Conservation (phyloP, 163 green algal genomes). For the Chlorella variabilis region DNA sequence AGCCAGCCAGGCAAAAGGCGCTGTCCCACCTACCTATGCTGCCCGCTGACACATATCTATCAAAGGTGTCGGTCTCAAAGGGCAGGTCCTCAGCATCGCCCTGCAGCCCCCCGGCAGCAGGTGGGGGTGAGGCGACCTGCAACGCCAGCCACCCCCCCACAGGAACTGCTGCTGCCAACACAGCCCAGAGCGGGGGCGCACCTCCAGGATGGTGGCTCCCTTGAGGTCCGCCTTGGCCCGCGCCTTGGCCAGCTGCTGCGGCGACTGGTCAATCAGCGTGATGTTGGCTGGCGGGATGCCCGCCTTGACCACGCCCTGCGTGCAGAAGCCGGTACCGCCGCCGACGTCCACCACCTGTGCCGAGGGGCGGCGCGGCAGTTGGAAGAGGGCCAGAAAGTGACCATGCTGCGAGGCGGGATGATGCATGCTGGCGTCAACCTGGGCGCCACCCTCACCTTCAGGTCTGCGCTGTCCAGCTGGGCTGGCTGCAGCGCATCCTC, state of each 20-base stretch:
- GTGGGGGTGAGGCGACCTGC: too few species aligned
- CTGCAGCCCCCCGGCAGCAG: too few species aligned
- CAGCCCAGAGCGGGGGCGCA: slow-evolving; percentile 10
- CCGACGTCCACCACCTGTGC: slow-evolving; percentile 91
- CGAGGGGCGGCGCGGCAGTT: not conserved
- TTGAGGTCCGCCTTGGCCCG: slow-evolving; percentile 84
- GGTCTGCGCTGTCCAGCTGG: slow-evolving; percentile 72
- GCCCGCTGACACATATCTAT: slow-evolving; percentile 94
- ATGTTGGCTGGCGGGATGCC: slow-evolving; percentile 79
- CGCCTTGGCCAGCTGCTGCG: slow-evolving; percentile 93
- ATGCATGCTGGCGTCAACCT: not conserved
- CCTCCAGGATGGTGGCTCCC: slow-evolving; percentile 90
- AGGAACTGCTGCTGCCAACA: not conserved
- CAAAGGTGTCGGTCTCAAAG: slow-evolving; percentile 86
- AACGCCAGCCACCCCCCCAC: too few species aligned
- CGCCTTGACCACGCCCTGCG: slow-evolving; percentile 85
- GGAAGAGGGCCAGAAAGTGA: not conserved
- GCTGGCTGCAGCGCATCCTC: slow-evolving; percentile 84
- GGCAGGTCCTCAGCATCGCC: slow-evolving; percentile 95
- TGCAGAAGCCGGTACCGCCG: slow-evolving; percentile 96
- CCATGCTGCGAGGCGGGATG: not conserved
- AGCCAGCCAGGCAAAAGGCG: too few species aligned
- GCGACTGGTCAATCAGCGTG: slow-evolving; percentile 93
- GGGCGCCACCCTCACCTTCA: slow-evolving; percentile 67
- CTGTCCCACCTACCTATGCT: slow-evolving; percentile 67